Evolutionary conservation across 1,284 basidiomycete genomes (phyloP), one percentile per base, ranked within the genome.

Genomic region (Boletellus deceptivus): DNA sequence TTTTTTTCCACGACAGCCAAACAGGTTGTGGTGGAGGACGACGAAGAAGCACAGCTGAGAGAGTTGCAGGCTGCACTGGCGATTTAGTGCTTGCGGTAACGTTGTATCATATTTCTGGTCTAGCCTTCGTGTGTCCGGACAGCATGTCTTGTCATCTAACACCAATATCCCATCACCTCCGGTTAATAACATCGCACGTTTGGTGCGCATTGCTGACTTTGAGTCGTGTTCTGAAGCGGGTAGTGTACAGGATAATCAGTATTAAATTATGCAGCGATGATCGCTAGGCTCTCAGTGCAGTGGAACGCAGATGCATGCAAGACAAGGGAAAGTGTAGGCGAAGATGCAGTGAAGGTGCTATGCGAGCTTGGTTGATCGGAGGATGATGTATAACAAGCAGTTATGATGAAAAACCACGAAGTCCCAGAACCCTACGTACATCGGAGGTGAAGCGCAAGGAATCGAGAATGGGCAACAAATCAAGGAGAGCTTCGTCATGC

Each of bases 391-490:
- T 38, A 48, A 50, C 29, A 39, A 48, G 46, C 10, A 31, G 43
- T 63, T 55, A 70, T 46, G 67, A 69, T 14, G 66, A 76, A 59
- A 77, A 79, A 35, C 78, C 79, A 55, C 87, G 84, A 54, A 98
- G 83, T 48, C 96, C 94, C 44, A 99, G 78, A 27, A 99, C 88
- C 59, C 91, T 82, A 57, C 96, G 83, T 20, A 99, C 96, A 68
- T 99, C 96, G 53, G 84, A 89, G 5, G 95, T 97, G 72, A 99
- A 99, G 29, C 96, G 83, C 53, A 99, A 73, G 46, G 91, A 94
- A 71, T 99, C 96, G 50, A 99, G 82, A 43, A 99, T 87, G 18
- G 96, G 96, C 18, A 99, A 76, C 50, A 98, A 80, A 72, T 99
- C 95, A 46, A 99, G 84, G 43, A 99, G 76, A 10, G 95, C 96